Base-by-base conservation (phyloP, 176 grass and related monocot genomes). In the Lolium multiflorum region DNA sequence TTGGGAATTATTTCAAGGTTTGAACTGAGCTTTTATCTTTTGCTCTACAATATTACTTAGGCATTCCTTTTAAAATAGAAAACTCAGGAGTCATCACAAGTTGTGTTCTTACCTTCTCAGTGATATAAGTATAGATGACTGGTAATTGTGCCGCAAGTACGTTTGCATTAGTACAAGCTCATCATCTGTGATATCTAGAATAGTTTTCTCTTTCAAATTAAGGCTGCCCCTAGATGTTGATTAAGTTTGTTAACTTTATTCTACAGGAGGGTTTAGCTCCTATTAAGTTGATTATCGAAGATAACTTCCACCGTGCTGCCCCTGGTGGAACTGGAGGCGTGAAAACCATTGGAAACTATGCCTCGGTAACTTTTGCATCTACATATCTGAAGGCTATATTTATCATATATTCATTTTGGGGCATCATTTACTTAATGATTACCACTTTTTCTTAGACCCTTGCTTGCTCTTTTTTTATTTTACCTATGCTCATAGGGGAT, bases 1-100 rank as follows among this genome's bases (percentile, higher is more conserved):
- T 98, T 88, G 96, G 96, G 56, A 98, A 92, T 63, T 98, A 96
- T 86, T 98, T 98, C 78, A 98, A 96, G 96, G 96, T 98, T 88
- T 15, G 89, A 90, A 57, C 87, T 20, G 9, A 60, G 1, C 49
- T 83, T 79, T 66, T 9, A 38, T 51, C 49, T 70, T 35, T 69
- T 39, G 67, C 4, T 16, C 4, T 15, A 71, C 15, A 15, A 11
- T 9, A n/a, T 71, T 56, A 1, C 73, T 50, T 28, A 44, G 55
- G 20, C 7, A 18, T 17, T 76, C 49, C 9, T 82, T 81, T 11
- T 0, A 39, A 43, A 69, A 77, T 46, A 6, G 48, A 85, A 90
- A 20, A 61, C 31, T 52, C 43, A 31, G 41, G 20, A 85, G 11
- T 54, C 41, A 43, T 47, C 43, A 48, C 31, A 22, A 87, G 1